Evolutionary conservation across 805 yeast genomes (phyloP).

Genomic region (Suhomyces xylopsoci): DNA sequence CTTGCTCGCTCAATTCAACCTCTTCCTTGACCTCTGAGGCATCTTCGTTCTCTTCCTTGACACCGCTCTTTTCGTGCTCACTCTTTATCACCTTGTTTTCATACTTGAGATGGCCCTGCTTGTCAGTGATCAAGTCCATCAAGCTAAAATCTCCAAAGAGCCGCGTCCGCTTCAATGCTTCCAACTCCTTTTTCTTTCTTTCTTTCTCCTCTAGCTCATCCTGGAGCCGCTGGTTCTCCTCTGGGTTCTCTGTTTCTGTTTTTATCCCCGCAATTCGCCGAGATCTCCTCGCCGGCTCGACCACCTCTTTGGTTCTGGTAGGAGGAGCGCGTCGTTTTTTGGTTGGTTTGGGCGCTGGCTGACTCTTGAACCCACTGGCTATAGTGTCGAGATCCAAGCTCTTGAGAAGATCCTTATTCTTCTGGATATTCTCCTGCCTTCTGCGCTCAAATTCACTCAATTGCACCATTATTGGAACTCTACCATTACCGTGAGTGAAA

Average conservation of each 20-base stretch:
- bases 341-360: constrained; percentile 14
- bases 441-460: constrained; percentile 68
- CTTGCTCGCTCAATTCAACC: constrained; percentile 5
- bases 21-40: constrained; percentile 6
- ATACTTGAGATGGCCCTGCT: constrained; percentile 27
- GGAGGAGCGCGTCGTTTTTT: constrained; percentile 20
- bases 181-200: constrained; percentile 38
- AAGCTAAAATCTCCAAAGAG: constrained; percentile 65
- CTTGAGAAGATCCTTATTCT: constrained; percentile 73
- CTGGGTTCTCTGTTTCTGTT: constrained; percentile 45
- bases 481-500: background rate
- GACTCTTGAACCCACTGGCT: constrained; percentile 48
- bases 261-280: constrained; percentile 73
- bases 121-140: constrained; percentile 52
- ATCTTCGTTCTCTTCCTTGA: constrained; percentile 2
- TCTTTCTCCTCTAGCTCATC: constrained; percentile 35
- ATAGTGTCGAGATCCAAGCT: constrained; percentile 65
- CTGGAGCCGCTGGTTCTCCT: constrained; percentile 33
- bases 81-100: constrained; percentile 27
- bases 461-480: constrained; percentile 17
- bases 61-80: constrained; percentile 2
- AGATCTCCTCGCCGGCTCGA: constrained; percentile 68
- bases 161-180: constrained; percentile 52
- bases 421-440: constrained; percentile 72
- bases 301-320: constrained; percentile 19